Evolutionary conservation across 23 red algal species (phyloP).

Genomic region (Agarophyton chilense): DNA sequence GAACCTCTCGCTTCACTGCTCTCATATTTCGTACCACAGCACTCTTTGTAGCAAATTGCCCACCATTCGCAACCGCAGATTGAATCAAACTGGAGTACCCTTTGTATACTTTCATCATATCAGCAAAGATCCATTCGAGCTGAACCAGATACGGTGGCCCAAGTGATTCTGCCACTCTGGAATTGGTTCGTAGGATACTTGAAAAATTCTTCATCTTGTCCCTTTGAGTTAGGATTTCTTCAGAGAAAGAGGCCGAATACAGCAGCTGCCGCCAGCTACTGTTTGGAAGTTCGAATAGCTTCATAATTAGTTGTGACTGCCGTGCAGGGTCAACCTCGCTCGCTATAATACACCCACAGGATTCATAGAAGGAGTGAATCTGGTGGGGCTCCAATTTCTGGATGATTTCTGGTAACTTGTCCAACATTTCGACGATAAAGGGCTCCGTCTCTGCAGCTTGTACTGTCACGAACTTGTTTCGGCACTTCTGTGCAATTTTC

Average conservation of each 20-base stretch:
- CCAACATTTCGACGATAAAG: slow-evolving; percentile 94
- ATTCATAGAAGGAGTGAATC: slow-evolving; percentile 96
- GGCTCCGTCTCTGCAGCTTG: slow-evolving; percentile 79
- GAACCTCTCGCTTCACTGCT: slow-evolving; percentile 91
- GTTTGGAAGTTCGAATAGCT: slow-evolving; percentile 97
- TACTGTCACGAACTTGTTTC: slow-evolving; percentile 84
- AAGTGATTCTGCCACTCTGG: slow-evolving; percentile 75
- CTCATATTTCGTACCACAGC: slow-evolving; percentile 92
- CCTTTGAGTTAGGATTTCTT: slow-evolving; percentile 66
- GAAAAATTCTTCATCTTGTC: slow-evolving; percentile 94
- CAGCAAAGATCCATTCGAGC: slow-evolving; percentile 75
- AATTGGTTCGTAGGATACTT: slow-evolving; percentile 87
- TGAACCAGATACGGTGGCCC: slow-evolving; percentile 88
- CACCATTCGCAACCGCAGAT: slow-evolving; percentile 60
- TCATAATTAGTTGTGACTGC: slow-evolving; percentile 68
- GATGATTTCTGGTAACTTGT: slow-evolving; percentile 84
- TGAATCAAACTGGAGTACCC: slow-evolving; percentile 84
- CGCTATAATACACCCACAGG: slow-evolving; percentile 85
- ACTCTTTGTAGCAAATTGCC: slow-evolving; percentile 74
- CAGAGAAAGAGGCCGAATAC: slow-evolving; percentile 64
- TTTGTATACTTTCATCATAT: slow-evolving; percentile 90
- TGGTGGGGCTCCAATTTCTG: slow-evolving; percentile 95
- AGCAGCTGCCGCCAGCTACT: slow-evolving; percentile 82
- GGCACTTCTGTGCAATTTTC: slow-evolving; percentile 98
- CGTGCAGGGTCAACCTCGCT: slow-evolving; percentile 46